A percentile compares a stretch with the other conserved stretches of the same genome.
These are phyloP conservation scores for Metschnikowia hibisci DNA, from an alignment of 805 yeast genomes.

Conservation along the genomic window DNA sequence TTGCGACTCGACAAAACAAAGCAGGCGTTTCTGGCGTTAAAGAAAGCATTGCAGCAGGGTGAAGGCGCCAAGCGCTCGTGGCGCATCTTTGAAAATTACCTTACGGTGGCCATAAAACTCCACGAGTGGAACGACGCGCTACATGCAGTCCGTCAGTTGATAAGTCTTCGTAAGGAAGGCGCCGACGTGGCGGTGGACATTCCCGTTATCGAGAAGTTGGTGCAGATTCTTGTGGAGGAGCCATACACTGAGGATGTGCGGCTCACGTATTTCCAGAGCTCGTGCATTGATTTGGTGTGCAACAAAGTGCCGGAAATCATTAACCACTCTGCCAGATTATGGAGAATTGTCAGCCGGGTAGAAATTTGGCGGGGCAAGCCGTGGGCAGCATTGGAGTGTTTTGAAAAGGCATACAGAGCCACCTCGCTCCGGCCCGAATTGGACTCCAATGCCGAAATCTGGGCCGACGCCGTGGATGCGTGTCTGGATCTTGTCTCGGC, in stretches of 20 bases:
- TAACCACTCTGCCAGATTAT: constrained; percentile 62
- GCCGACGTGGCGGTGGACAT: constrained; percentile 66
- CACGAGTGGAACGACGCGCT: constrained; percentile 89
- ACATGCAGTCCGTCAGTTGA: constrained; percentile 62
- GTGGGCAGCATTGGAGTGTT: constrained; percentile 81
- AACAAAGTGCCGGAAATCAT: constrained; percentile 63
- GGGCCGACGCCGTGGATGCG: constrained; percentile 78
- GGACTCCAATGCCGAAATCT: constrained; percentile 53
- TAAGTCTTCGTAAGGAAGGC: constrained; percentile 52
- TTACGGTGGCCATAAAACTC: constrained; percentile 75
- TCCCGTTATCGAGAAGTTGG: constrained; percentile 70
- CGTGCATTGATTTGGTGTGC: constrained; percentile 70
- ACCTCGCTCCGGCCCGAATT: constrained; percentile 61
- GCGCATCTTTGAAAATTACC: constrained; percentile 87
- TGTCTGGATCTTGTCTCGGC: constrained; percentile 80
- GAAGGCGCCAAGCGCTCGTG: constrained; percentile 68
- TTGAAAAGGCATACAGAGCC: constrained; percentile 83
- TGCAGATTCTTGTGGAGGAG: constrained; percentile 54
- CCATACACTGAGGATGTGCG: constrained; percentile 45
- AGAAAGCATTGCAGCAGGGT: constrained; percentile 69
- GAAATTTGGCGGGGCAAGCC: constrained; percentile 84
- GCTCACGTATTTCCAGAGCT: constrained; percentile 58
- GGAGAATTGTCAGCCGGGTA: constrained; percentile 82
- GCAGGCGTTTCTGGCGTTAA: constrained; percentile 83
- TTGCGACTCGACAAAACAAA: constrained; percentile 57